Evolutionary conservation across 2,329 filamentous ascomycete genomes (phyloP).

Genomic region (Alternaria tenuissima): DNA sequence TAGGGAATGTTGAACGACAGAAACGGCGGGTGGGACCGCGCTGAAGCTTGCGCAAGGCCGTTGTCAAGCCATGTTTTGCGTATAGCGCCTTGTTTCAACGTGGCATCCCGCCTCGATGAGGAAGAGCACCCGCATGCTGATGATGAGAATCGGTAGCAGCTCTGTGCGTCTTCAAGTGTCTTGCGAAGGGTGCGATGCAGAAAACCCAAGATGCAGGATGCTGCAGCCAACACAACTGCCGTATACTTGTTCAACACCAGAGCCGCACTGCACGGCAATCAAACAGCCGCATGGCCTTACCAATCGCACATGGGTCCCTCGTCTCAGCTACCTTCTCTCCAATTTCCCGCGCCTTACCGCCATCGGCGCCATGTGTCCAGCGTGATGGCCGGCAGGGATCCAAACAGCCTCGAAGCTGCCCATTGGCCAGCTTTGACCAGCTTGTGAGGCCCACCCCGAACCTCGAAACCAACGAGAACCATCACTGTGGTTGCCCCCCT

Average conservation of each 20-base stretch:
- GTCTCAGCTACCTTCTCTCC: conserved; percentile 9
- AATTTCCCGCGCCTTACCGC: conserved; percentile 29
- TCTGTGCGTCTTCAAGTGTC: neutral
- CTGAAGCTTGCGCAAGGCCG: conserved; percentile 9
- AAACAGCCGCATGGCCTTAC: conserved; percentile 4
- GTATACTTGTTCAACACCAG: conserved; percentile 1
- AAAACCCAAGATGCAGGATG: neutral
- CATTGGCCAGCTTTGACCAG: conserved; percentile 22
- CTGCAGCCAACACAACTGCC: neutral
- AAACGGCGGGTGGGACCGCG: conserved; percentile 23
- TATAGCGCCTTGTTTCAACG: conserved; percentile 23
- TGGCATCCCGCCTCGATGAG: neutral
- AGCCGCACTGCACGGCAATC: conserved; percentile 11
- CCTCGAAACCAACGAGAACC: conserved; percentile 25
- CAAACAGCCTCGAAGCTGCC: conserved; percentile 7
- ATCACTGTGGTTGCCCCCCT: conserved; percentile 21
- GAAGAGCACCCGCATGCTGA: conserved; percentile 1
- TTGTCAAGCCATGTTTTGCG: conserved; percentile 21
- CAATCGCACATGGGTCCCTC: conserved; percentile 8
- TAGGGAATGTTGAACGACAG: conserved; percentile 15
- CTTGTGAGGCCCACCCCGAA: conserved; percentile 14
- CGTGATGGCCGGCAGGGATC: conserved; percentile 20
- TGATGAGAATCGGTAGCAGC: neutral
- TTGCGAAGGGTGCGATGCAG: neutral
- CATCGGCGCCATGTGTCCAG: conserved; percentile 26